Conservation (phyloP, 2,329 filamentous ascomycete species). For the Tolypocladium endophyticum region DNA sequence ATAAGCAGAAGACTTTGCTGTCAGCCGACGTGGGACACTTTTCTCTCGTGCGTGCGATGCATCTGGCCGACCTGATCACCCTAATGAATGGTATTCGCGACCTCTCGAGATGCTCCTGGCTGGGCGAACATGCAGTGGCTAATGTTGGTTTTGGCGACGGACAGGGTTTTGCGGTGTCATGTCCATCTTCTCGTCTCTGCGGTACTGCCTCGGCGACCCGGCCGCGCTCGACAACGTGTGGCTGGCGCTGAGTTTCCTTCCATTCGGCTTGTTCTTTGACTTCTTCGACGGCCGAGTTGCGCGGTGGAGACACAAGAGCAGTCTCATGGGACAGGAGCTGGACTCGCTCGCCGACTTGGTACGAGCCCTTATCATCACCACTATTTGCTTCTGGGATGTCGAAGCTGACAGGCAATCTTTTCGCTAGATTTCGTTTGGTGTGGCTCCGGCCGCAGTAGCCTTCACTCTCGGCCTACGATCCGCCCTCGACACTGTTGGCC, state of each 20-base stretch:
- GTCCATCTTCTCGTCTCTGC: conserved; percentile 90
- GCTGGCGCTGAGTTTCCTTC: conserved; percentile 76
- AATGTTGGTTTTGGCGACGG: background rate
- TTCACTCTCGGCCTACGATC: conserved; percentile 87
- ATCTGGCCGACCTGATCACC: conserved; percentile 77
- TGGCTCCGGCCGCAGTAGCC: conserved; percentile 76
- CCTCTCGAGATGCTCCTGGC: background rate
- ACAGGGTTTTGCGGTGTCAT: conserved; percentile 76
- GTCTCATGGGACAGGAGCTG: conserved; percentile 93
- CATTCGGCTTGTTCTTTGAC: conserved; percentile 92
- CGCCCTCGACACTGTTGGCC: conserved; percentile 63
- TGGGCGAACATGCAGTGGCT: background rate
- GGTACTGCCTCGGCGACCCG: conserved; percentile 74
- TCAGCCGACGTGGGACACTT: conserved; percentile 64
- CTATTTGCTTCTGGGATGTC: too few relatives aligned
- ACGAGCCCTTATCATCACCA: conserved; percentile 20
- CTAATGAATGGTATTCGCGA: conserved; percentile 56
- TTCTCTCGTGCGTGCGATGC: conserved; percentile 55
- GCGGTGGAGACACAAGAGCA: conserved; percentile 92
- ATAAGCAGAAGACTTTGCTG: conserved; percentile 69
- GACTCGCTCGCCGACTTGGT: conserved; percentile 94
- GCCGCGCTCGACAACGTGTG: conserved; percentile 60
- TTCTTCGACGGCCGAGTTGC: conserved; percentile 97
- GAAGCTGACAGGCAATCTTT: background rate
- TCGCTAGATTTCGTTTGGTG: conserved; percentile 84